Percentiles rank a stretch among this genome's conserved stretches.
Conservation (phyloP, 768 basidiomycete species). For the Tricholoma sp. region DNA sequence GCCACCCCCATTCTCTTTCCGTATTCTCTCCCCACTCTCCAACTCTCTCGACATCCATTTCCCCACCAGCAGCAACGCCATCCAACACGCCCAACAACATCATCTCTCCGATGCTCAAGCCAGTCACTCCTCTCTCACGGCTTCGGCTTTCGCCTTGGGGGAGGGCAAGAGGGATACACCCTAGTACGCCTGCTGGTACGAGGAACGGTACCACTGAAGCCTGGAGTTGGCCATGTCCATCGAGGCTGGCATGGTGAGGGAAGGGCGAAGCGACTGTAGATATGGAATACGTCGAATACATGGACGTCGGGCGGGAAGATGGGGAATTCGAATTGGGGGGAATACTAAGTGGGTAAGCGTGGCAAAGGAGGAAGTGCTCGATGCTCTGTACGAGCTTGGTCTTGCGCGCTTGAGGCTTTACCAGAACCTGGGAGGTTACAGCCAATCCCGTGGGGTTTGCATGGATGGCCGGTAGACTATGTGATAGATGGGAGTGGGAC, state of each 20-base stretch:
- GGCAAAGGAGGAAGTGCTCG: constrained; percentile 33
- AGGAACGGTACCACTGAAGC: constrained; percentile 6
- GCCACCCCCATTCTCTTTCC: constrained; percentile 9
- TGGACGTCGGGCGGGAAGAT: background rate
- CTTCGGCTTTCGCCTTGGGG: background rate
- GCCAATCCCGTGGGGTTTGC: no score
- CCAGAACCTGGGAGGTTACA: no score
- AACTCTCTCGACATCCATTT: background rate
- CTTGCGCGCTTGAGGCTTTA: background rate
- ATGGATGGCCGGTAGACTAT: no score
- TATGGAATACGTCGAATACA: background rate
- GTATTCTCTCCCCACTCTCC: background rate
- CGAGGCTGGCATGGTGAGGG: background rate
- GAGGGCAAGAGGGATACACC: background rate
- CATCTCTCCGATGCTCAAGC: constrained; percentile 22
- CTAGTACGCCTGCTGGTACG: constrained; percentile 11
- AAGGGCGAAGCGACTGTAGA: background rate
- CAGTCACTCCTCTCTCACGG: background rate
- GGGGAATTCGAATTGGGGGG: background rate
- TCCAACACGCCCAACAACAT: constrained; percentile 26
- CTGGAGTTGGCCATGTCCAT: background rate
- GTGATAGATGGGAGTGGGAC: no score
- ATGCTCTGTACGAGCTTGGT: constrained; percentile 32
- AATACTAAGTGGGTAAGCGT: constrained; percentile 24
- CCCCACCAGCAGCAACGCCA: constrained; percentile 8